phyloP scores from a whole-genome alignment of 495 filamentous ascomycete species.

The Penicillium simplicissimum region DNA sequence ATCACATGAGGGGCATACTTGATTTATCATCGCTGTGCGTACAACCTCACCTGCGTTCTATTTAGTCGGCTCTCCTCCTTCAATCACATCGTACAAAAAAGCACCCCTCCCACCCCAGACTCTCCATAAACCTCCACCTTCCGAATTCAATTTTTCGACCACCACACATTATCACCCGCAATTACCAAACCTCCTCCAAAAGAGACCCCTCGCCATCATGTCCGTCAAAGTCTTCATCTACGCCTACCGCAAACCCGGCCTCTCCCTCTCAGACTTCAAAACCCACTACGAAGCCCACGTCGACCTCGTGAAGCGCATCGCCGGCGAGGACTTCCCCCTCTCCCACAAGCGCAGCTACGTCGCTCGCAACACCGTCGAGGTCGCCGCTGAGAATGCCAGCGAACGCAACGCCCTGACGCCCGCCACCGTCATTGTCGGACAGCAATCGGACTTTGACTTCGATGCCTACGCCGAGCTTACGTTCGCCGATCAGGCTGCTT shows the following conservation, averaged over 20 bases:
- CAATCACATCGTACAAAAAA: background rate
- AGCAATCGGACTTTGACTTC: slow-evolving; percentile 41
- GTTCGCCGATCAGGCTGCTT: slow-evolving; percentile 34
- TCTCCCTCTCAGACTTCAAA: slow-evolving; percentile 26
- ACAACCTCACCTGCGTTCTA: background rate
- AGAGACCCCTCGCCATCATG: slow-evolving; percentile 12
- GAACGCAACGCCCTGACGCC: slow-evolving; percentile 27
- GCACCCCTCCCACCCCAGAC: background rate
- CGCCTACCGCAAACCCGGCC: slow-evolving; percentile 26
- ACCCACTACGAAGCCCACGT: slow-evolving; percentile 25
- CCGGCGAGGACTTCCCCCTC: slow-evolving; percentile 22
- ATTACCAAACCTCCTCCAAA: background rate
- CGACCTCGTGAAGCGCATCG: slow-evolving; percentile 17
- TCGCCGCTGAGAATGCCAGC: slow-evolving; percentile 15
- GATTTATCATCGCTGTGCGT: background rate
- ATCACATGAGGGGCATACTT: background rate
- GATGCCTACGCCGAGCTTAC: slow-evolving; percentile 40
- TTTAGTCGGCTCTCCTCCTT: background rate
- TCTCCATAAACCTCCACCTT: background rate
- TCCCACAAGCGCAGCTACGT: slow-evolving; percentile 29
- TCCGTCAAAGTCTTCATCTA: slow-evolving; percentile 21
- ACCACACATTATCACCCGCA: background rate
- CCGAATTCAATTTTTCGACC: background rate
- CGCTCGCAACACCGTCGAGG: slow-evolving; percentile 17
- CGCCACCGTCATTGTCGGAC: slow-evolving; percentile 34